These are phyloP conservation scores for Blastobotrys mokoenaii DNA, from an alignment of 805 yeast species.

Conservation along the genomic window DNA sequence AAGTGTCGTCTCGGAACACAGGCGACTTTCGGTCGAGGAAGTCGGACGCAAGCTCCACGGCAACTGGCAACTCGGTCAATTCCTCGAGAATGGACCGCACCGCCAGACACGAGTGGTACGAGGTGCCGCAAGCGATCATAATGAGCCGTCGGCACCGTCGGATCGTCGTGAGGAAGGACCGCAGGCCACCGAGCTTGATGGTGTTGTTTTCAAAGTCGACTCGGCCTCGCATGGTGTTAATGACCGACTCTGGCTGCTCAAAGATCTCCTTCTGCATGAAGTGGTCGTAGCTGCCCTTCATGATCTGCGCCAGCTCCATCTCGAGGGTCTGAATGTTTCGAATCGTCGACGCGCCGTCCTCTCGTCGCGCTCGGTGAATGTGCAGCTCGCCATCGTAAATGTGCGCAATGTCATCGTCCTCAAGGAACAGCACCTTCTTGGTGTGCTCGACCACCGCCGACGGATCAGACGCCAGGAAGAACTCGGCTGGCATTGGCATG, in stretches of 20 bases:
- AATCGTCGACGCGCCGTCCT: constrained; percentile 75
- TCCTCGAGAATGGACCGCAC: constrained; percentile 95
- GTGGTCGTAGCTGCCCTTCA: constrained; percentile 94
- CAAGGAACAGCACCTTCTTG: constrained; percentile 89
- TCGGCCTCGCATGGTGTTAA: constrained; percentile 99
- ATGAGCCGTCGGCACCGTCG: constrained; percentile 91
- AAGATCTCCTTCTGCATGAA: constrained; percentile 98
- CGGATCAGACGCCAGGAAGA: constrained; percentile 93
- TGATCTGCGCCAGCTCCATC: constrained; percentile 93
- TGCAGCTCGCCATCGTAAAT: constrained; percentile 97
- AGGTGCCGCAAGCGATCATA: constrained; percentile 99
- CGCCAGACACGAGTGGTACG: constrained; percentile 96
- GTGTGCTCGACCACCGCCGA: constrained; percentile 95
- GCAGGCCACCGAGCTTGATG: constrained; percentile 85
- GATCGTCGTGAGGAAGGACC: constrained; percentile 74
- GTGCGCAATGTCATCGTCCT: constrained; percentile 98
- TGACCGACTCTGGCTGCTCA: constrained; percentile 97
- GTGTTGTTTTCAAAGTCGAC: constrained; percentile 75
- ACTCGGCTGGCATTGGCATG: constrained; percentile 87
- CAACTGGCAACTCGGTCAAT: constrained; percentile 87
- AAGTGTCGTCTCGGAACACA: constrained; percentile 96
- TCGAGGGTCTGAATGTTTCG: constrained; percentile 95
- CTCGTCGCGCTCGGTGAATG: constrained; percentile 90
- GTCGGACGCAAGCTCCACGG: constrained; percentile 90
- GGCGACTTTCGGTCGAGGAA: constrained; percentile 92